These are phyloP conservation scores for Aspergillus piperis DNA, from an alignment of 2,329 filamentous ascomycete genomes.

Conservation along the genomic window DNA sequence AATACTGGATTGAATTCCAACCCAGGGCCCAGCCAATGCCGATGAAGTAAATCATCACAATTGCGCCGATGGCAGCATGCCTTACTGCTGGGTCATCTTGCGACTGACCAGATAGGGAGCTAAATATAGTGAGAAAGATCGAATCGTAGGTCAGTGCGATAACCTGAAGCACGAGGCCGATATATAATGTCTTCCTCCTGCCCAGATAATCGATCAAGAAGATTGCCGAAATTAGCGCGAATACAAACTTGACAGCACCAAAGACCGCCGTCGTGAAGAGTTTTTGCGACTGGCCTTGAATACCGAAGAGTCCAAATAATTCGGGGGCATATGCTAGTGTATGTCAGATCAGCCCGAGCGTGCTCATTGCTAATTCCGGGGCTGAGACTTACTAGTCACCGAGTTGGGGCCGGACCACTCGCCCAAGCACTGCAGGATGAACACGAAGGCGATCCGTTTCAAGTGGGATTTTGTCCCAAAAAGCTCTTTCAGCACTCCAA, in stretches of 20 bases:
- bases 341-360: background rate
- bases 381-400: constrained; percentile 59
- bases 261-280: constrained; percentile 48
- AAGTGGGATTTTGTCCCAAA: background rate
- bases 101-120: background rate
- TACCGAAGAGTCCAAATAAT: constrained; percentile 70
- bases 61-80: constrained; percentile 37
- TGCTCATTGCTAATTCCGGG: background rate
- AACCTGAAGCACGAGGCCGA: constrained; percentile 42
- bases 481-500: background rate
- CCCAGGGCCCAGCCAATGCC: constrained; percentile 7
- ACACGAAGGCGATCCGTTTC: background rate
- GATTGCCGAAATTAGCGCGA: constrained; percentile 44
- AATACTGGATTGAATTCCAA: constrained; percentile 11
- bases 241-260: constrained; percentile 46
- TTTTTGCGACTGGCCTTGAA: constrained; percentile 29
- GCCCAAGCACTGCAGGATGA: constrained; percentile 64
- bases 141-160: constrained; percentile 42
- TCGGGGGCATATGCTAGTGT: constrained; percentile 63
- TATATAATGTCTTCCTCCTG: constrained; percentile 40
- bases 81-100: constrained; percentile 6
- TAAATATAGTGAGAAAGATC: constrained; percentile 15
- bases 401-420: constrained; percentile 72
- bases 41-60: constrained; percentile 7
- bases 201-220: constrained; percentile 50